These are phyloP conservation scores for Fusarium brevicatenulatum DNA, from an alignment of 2,329 filamentous ascomycete genomes.

Conservation along the genomic window DNA sequence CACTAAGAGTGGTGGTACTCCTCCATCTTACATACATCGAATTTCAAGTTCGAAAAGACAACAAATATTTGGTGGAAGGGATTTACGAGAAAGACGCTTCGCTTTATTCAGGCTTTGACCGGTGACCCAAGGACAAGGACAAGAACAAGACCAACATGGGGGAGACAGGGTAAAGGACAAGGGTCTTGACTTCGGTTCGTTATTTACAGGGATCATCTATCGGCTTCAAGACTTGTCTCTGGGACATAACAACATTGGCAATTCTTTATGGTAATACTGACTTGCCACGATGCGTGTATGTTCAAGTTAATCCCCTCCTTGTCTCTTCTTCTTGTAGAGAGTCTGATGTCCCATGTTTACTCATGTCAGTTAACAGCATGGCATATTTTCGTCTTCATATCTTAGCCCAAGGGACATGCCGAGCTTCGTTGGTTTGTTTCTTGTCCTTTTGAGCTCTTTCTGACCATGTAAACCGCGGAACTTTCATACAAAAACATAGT, in stretches of 20 bases:
- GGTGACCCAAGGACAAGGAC: constrained; percentile 7
- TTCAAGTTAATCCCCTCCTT: background rate
- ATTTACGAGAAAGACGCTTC: constrained; percentile 6
- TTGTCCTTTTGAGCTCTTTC: background rate
- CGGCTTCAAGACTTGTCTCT: background rate
- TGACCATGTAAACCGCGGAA: background rate
- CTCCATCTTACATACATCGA: constrained; percentile 10
- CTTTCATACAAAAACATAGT: background rate
- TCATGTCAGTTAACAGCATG: background rate
- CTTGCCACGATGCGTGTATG: background rate
- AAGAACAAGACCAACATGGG: constrained; percentile 5
- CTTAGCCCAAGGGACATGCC: background rate
- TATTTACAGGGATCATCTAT: constrained; percentile 1
- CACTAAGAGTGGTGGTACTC: background rate
- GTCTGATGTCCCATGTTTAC: background rate
- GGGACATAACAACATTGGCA: background rate
- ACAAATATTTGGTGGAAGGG: background rate
- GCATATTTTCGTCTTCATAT: constrained; percentile 27
- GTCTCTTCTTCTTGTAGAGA: background rate
- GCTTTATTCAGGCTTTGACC: constrained; percentile 30
- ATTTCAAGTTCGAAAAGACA: background rate
- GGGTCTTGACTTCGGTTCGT: background rate
- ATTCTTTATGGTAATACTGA: background rate
- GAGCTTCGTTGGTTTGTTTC: background rate
- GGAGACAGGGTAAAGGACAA: constrained; percentile 13